Base-by-base conservation (phyloP, 2,329 filamentous ascomycete species). In the Sarocladium kiliense region DNA sequence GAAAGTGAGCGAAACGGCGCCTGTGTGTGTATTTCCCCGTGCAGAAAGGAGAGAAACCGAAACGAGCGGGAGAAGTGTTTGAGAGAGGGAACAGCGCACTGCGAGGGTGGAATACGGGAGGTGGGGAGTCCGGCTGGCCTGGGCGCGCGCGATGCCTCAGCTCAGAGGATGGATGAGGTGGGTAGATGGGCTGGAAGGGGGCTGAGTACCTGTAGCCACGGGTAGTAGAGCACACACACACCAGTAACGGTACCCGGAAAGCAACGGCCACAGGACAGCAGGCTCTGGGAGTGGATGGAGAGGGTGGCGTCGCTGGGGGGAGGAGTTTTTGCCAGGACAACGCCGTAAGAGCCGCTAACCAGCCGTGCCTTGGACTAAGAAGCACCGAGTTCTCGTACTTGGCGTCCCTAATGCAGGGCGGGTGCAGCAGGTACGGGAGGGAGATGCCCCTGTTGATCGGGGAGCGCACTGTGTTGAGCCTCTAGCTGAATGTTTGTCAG, bases 401-500 rank as follows among this genome's bases (percentile, higher is more conserved):
- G 44, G 25, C 25, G 16, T 27, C 44, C 44, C 44, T 47, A 47
- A 30, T 47, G 44, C 44, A 47, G 44, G 44, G 44, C 25, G 25
- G 44, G 12, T 47, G 27, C 44, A 47, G 44, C 9, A 7, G 30
- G 7, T 34, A 34, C 14, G 30, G 9, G 9, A 7, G 36, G n/a
- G 36, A 16, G 36, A 39, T 6, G 36, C 5, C 16, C n/a, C 9
- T 39, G 7, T 9, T 39, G 5, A n/a, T n/a, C n/a, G n/a, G n/a
- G n/a, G n/a, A n/a, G n/a, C n/a, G n/a, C n/a, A n/a, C n/a, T n/a
- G n/a, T n/a, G n/a, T n/a, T n/a, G n/a, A n/a, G n/a, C n/a, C n/a
- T n/a, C n/a, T n/a, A n/a, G n/a, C n/a, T n/a, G n/a, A n/a, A n/a
- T n/a, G n/a, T n/a, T n/a, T n/a, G n/a, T n/a, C n/a, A n/a, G n/a